Evolutionary conservation across 305 asterid species (phyloP), one percentile per base, ranked within the genome.

Genomic region (Fraxinus floribunda): DNA sequence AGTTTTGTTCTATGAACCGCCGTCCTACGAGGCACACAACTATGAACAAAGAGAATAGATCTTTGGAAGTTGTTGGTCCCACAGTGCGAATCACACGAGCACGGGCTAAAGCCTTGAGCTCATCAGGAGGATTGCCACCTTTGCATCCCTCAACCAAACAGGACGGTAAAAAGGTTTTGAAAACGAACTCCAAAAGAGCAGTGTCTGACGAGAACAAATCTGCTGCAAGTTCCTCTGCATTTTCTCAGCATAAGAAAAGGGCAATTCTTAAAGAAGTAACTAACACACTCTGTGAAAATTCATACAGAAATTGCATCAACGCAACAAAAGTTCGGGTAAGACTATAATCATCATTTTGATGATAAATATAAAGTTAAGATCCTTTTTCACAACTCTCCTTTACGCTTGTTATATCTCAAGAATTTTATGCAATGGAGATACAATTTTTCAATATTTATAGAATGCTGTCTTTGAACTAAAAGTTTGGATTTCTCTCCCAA

Each of bases 231-330:
- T 78, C 85, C 62, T 80, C 82, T 83, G 85, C 89, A 57, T 75
- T 85, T 75, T 84, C 84, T 70, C 93, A 35, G 85, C 88, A 55
- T 35, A 94, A 94, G 94, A 91, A 83, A 87, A 86, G 95, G 84
- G 93, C 91, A 60, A 94, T 89, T 84, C 95, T 94, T 68, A 91
- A 89, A 89, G 98, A 94, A 89, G 97, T 94, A 76, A 91, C 96
- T 64, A 93, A 94, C 76, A 83, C 90, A 81, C 86, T 81, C 35
- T 91, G 95, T 83, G 89, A 81, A 29, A 87, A 85, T 62, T 79
- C 91, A 81, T 84, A 82, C 82, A 80, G 75, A 70, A 91, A 86
- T 84, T 86, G 90, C 91, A 87, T 83, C n/a, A 82, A 64, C 66
- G 91, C 89, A 80, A 78, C 90, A 77, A 88, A 80, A 85, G 72